Base-by-base conservation (phyloP, 2,329 filamentous ascomycete species). In the Dichotomopilus funicola region DNA sequence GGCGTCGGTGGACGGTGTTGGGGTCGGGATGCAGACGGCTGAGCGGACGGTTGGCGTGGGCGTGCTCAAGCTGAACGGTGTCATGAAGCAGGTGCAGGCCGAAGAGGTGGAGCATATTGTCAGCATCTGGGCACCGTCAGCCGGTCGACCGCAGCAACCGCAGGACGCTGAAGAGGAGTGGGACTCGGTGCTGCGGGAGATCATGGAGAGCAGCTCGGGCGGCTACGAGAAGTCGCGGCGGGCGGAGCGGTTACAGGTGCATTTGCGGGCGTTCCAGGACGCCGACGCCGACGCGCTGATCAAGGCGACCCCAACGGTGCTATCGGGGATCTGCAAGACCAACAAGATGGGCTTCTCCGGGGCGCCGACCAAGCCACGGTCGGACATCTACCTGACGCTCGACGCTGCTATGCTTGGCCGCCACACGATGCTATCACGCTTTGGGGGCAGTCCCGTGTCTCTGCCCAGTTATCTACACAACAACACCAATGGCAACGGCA, bases 271-370 rank as follows among this genome's bases (percentile, higher is more conserved):
- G 1, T 96, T 96, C 68, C 80, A 83, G 38, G 81, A 87, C 63
- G 77, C 82, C 1, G 90, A 97, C 64, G 84, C 90, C 1, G 90
- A 95, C 61, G 76, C 74, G 0, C 79, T 99, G 42, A 87, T 97
- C 66, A 89, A 88, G 65, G 84, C 87, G 48, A 96, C 90, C 3
- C 94, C 94, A 0, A 97, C 92, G 0, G 74, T 95, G 11, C 81
- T 99, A 11, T 87, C 95, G 50, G 86, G 87, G 51, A 82, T 97
- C 57, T 79, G 79, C 55, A 87, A 87, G 69, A 95, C 91, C 0
- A 87, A 79, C 64, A 94, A 94, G 68, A 91, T 97, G 70, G 94
- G 91, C 1, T 97, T 99, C 68, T 89, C 92, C 3, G 91, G 91
- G 10, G 91, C 91, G 1, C 92, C 94, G 0, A 91, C 87, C 0